Percentiles rank a stretch among this genome's conserved stretches.
phyloP scores from a whole-genome alignment of 106 monocot species.

The Dendrobium nobile region DNA sequence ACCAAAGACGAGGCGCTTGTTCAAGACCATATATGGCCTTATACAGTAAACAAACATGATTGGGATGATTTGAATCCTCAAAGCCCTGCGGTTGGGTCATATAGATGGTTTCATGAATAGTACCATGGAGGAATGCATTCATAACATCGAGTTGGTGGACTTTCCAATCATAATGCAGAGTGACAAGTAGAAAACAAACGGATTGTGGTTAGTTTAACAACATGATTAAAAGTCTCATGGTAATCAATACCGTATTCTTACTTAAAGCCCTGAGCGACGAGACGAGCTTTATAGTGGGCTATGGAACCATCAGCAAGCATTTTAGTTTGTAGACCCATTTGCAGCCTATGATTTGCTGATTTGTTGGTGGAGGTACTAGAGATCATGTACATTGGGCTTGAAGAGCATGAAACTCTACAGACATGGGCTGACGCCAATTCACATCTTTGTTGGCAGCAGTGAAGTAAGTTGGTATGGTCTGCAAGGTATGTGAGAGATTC shows the following conservation, averaged over 20 bases:
- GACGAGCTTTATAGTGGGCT: constrained; percentile 3
- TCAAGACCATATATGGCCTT: no score
- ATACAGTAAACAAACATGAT: no score
- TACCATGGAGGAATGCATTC: no score
- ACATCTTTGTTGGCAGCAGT: not conserved
- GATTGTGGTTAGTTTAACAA: not conserved
- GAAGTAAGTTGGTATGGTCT: not conserved
- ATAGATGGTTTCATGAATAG: no score
- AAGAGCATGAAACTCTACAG: constrained; percentile 3
- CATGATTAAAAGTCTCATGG: not conserved
- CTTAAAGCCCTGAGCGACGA: not conserved
- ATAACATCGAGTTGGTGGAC: no score
- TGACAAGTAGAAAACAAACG: no score
- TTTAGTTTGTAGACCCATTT: constrained; percentile 9
- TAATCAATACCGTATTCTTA: not conserved
- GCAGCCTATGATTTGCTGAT: not conserved
- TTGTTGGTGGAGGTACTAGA: not conserved
- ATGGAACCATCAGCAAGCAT: not conserved
- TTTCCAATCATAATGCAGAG: no score
- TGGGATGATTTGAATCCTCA: no score
- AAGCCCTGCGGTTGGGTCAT: no score
- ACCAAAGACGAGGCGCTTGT: no score
- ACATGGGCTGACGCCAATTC: not conserved
- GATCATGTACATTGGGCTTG: not conserved
- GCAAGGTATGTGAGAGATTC: no score